Base-by-base conservation (phyloP, 805 yeast species). In the Dipodascus geniculatus region DNA sequence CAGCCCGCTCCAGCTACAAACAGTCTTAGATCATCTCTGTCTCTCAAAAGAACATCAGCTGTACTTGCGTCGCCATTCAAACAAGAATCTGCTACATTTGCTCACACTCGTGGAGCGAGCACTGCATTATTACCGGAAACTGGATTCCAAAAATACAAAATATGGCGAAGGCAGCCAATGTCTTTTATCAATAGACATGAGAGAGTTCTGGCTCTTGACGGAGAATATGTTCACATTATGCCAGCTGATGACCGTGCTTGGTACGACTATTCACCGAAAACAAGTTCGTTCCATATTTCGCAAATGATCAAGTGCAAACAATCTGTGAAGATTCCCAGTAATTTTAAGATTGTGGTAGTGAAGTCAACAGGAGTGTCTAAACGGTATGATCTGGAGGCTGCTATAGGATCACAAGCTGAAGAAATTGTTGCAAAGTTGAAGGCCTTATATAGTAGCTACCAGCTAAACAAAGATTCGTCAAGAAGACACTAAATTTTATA, bases 181-280 rank as follows among this genome's bases (percentile, higher is more conserved):
- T 82, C 95, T 0, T 82, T 91, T 58, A 79, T 85, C 55, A 81
- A 81, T 54, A 76, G 89, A 53, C 87, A 87, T 56, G 95, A 89
- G 61, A 80, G 93, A 61, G 79, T 89, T 0, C 72, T 91, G 31
- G 89, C 93, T 1, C 79, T 91, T 42, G 98, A 91, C 67, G 98
- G 97, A n/a, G 96, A 88, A 61, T 89, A 88, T 62, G 80, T 91
- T 14, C 91, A 90, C 62, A 78, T 91, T 50, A 80, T 87, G 61
- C 96, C 97, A 0, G 83, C 89, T 4, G 88, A 86, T 60, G 91
- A 87, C 55, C 75, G 80, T 55, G 79, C 77, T 59, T 79, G 87
- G 78, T 80, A 85, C 61, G 93, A 85, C 53, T 38, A 38, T n/a
- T 63, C 68, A 67, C 78, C 85, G 60, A 90, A 90, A 64, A 90